Evolutionary conservation across 352 stramenopile species (phyloP).

Genomic region (Globisporangium solare): DNA sequence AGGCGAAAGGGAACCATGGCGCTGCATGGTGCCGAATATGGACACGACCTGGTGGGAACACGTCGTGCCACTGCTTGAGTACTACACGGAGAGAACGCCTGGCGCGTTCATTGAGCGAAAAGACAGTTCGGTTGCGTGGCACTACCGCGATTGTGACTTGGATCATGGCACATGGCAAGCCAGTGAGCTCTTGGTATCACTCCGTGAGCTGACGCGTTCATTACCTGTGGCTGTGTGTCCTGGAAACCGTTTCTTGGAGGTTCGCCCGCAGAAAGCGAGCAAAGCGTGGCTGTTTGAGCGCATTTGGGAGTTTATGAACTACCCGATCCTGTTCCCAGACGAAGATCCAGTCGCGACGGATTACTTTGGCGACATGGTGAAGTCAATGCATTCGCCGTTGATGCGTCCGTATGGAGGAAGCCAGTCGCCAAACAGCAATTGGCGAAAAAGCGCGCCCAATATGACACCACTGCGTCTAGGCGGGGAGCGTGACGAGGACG

Average conservation of each 20-base stretch:
- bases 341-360: conserved; percentile 56
- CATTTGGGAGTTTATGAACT: conserved; percentile 86
- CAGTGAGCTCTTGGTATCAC: conserved; percentile 79
- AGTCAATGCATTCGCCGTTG: conserved; percentile 38
- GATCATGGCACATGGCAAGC: conserved; percentile 88
- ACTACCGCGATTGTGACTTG: conserved; percentile 87
- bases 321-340: conserved; percentile 54
- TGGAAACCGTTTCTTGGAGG: conserved; percentile 70
- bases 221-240: conserved; percentile 71
- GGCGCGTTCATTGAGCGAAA: conserved; percentile 83
- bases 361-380: conserved; percentile 65
- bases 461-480: conserved; percentile 14
- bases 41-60: conserved; percentile 78
- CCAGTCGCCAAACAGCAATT: not conserved
- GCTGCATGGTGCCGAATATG: conserved; percentile 79
- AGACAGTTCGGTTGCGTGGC: conserved; percentile 84
- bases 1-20: conserved; percentile 52
- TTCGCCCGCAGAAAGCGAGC: conserved; percentile 76
- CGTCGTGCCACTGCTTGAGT: conserved; percentile 71
- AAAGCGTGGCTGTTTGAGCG: conserved; percentile 77
- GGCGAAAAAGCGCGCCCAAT: conserved; percentile 1
- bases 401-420: conserved; percentile 30
- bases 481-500: not conserved
- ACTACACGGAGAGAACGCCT: conserved; percentile 82
- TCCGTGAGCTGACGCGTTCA: conserved; percentile 70